Conservation (phyloP, 129 eudicot genomes). For the Apium graveolens region DNA sequence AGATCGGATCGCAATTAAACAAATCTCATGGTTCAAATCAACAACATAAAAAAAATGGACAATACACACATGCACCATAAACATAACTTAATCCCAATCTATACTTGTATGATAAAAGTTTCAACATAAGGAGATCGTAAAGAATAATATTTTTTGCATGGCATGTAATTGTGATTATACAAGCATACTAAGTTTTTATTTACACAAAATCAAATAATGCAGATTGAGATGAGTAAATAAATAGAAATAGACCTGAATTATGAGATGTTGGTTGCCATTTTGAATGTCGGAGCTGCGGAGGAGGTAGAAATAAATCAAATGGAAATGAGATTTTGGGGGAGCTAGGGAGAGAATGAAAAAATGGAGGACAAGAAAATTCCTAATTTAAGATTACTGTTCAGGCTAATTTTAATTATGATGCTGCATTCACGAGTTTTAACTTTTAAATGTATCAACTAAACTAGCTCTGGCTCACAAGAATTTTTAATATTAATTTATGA, state of each 20-base stretch:
- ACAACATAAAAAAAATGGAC: too few relatives aligned
- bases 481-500: too few relatives aligned
- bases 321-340: neutral
- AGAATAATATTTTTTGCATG: too few relatives aligned
- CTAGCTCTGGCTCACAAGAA: neutral
- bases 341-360: neutral
- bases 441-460: neutral
- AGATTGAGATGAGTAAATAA: neutral
- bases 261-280: slow-evolving; percentile 2
- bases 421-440: neutral
- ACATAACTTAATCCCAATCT: neutral
- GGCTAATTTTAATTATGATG: neutral
- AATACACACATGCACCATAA: neutral
- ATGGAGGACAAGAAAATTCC: slow-evolving; percentile 1
- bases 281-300: slow-evolving; percentile 2
- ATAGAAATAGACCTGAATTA: neutral
- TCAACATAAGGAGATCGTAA: too few relatives aligned
- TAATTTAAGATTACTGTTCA: neutral
- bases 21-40: neutral
- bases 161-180: too few relatives aligned
- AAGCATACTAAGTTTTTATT: neutral
- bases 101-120: neutral
- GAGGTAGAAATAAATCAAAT: neutral
- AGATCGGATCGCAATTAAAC: neutral
- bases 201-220: neutral